Percentiles rank a stretch among this genome's conserved stretches.
Conservation (phyloP, 2,329 filamentous ascomycete genomes). For the Rhynchosporium graminicola region DNA sequence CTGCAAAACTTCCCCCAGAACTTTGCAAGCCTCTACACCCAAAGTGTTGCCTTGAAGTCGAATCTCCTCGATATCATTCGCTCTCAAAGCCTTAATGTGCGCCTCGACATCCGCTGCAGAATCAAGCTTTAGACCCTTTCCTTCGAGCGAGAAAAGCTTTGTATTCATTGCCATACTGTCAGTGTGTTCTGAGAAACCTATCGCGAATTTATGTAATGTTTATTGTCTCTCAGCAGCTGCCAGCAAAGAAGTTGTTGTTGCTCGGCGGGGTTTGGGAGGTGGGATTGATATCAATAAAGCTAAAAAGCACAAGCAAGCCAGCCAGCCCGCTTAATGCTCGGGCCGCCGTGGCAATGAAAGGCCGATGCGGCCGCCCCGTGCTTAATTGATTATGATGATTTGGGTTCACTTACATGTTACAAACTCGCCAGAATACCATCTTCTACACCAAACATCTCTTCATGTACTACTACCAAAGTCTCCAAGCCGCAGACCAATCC, state of each 20-base stretch:
- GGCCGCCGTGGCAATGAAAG: conserved; percentile 11
- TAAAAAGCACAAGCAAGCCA: conserved; percentile 9
- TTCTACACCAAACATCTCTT: not conserved
- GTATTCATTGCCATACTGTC: conserved; percentile 51
- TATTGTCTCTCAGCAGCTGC: conserved; percentile 1
- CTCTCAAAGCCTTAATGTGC: conserved; percentile 74
- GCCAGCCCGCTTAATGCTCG: not conserved
- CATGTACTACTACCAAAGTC: conserved; percentile 31
- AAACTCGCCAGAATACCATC: conserved; percentile 20
- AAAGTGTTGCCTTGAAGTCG: conserved; percentile 88
- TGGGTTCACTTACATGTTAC: conserved; percentile 14
- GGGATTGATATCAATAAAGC: conserved; percentile 29
- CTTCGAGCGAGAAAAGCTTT: conserved; percentile 86
- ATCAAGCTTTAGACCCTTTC: conserved; percentile 89
- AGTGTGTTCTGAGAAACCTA: conserved; percentile 13
- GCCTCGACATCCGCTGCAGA: conserved; percentile 82
- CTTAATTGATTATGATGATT: conserved; percentile 4
- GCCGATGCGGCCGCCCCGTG: conserved; percentile 1
- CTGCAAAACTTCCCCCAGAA: conserved; percentile 78
- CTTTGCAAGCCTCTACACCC: conserved; percentile 83
- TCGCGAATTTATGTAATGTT: not conserved
- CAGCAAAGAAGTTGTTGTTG: conserved; percentile 19
- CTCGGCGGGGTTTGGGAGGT: conserved; percentile 15
- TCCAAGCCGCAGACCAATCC: conserved; percentile 26
- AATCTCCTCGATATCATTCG: conserved; percentile 78